Conservation (phyloP, 306 rosid genomes). For the Castanea mollissima region DNA sequence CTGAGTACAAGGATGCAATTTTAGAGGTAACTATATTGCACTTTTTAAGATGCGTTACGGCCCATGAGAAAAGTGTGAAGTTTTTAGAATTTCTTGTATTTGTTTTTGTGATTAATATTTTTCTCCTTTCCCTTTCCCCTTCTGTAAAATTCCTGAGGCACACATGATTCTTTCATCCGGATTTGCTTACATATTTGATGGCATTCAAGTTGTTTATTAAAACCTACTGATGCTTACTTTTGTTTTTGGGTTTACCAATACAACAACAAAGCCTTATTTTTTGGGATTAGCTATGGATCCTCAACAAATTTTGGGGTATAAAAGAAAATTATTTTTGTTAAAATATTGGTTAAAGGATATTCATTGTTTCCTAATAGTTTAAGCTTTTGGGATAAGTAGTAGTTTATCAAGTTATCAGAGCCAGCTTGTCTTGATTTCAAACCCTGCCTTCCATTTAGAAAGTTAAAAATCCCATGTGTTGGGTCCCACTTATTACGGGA, state of each 20-base stretch:
- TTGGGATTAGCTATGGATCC: too few species aligned
- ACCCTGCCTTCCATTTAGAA: too few species aligned
- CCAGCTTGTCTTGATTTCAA: too few species aligned
- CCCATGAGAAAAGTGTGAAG: not conserved
- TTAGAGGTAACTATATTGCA: slow-evolving; percentile 55
- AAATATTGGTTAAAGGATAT: too few species aligned
- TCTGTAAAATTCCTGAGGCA: not conserved
- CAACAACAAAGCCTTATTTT: too few species aligned
- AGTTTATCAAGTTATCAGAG: too few species aligned
- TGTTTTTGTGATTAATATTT: not conserved
- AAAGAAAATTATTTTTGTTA: too few species aligned
- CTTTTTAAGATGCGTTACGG: not conserved
- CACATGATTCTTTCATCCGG: not conserved
- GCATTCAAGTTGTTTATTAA: not conserved
- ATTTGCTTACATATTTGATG: not conserved
- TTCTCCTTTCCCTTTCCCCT: not conserved
- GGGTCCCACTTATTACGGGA: too few species aligned
- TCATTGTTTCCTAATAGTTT: too few species aligned
- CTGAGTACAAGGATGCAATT: slow-evolving; percentile 78
- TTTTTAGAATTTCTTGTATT: not conserved
- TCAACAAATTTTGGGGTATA: too few species aligned
- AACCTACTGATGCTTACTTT: not conserved
- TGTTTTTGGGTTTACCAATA: not conserved
- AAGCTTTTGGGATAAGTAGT: too few species aligned
- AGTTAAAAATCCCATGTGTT: too few species aligned